Percentiles rank a stretch among this genome's conserved stretches.
Conservation (phyloP, 2,329 filamentous ascomycete genomes). For the Aspergillus japonicus region DNA sequence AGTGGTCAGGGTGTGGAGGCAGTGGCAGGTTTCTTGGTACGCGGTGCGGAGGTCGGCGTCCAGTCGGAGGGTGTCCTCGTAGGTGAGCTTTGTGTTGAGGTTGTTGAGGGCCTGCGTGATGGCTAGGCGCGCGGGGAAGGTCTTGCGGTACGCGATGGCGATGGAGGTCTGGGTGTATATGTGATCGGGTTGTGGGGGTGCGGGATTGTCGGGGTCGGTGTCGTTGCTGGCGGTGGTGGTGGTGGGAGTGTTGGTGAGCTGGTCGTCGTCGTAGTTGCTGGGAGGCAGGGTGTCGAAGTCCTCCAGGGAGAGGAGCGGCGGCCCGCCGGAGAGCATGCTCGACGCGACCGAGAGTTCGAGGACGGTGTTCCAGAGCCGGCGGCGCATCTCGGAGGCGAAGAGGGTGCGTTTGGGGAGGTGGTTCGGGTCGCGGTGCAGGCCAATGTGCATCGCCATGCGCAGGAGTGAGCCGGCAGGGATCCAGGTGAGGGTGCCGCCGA, state of each 20-base stretch:
- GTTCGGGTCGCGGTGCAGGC: slow-evolving; percentile 33
- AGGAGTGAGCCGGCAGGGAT: slow-evolving; percentile 33
- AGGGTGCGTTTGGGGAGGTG: slow-evolving; percentile 12
- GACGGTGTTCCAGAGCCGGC: slow-evolving; percentile 31
- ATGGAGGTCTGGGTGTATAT: slow-evolving; percentile 37
- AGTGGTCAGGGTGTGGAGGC: slow-evolving; percentile 14
- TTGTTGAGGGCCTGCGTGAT: slow-evolving; percentile 33
- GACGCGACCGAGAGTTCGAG: slow-evolving; percentile 30
- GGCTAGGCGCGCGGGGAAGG: slow-evolving; percentile 37
- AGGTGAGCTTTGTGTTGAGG: slow-evolving; percentile 19
- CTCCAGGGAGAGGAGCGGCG: slow-evolving; percentile 14
- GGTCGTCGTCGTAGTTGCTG: slow-evolving; percentile 20
- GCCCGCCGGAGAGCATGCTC: slow-evolving; percentile 22
- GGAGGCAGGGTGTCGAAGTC: slow-evolving; percentile 21
- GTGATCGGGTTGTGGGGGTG: slow-evolving; percentile 24
- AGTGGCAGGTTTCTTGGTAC: slow-evolving; percentile 45
- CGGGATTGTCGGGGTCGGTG: slow-evolving; percentile 14
- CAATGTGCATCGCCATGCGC: slow-evolving; percentile 31
- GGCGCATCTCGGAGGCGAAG: slow-evolving; percentile 29
- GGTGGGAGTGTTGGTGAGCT: slow-evolving; percentile 44
- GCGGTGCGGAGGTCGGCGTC: slow-evolving; percentile 47
- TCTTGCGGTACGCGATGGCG: slow-evolving; percentile 37
- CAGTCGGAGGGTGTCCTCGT: slow-evolving; percentile 27
- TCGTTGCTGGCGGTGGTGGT: slow-evolving; percentile 10
- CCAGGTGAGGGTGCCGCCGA: slow-evolving; percentile 37